phyloP scores from a whole-genome alignment of 345 rosid genomes.

The Syzygium aromaticum region DNA sequence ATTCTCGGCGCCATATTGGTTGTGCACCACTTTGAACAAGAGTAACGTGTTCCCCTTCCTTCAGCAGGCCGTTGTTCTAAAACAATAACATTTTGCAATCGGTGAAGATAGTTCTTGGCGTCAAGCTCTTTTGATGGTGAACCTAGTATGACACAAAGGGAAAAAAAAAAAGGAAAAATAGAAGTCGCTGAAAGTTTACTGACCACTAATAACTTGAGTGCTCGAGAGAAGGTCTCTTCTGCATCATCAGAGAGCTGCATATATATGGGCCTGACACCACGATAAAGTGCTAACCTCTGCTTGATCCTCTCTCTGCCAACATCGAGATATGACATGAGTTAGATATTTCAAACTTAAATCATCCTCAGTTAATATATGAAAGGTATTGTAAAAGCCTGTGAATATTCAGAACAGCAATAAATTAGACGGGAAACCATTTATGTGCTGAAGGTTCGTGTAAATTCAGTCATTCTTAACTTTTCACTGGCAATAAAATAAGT shows the following conservation, averaged over 20 bases:
- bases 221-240: conserved; percentile 84
- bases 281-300: conserved; percentile 86
- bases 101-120: not conserved
- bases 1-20: conserved; percentile 91
- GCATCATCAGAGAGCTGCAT: conserved; percentile 84
- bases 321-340: not conserved
- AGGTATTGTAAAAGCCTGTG: not conserved
- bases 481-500: not conserved
- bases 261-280: conserved; percentile 77
- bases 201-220: conserved; percentile 62
- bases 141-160: not conserved
- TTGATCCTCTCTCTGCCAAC: conserved; percentile 67
- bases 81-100: not conserved
- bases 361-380: not conserved
- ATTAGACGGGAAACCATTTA: not conserved
- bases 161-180: not conserved
- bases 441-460: not conserved
- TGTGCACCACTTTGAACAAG: conserved; percentile 96
- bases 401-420: not conserved
- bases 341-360: not conserved
- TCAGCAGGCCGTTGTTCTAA: conserved; percentile 57
- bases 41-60: conserved; percentile 62
- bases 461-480: not conserved
- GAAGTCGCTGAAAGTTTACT: not conserved
- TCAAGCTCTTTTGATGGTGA: not conserved